Evolutionary conservation across 306 rosid genomes (phyloP).

Genomic region (Pueraria montana): DNA sequence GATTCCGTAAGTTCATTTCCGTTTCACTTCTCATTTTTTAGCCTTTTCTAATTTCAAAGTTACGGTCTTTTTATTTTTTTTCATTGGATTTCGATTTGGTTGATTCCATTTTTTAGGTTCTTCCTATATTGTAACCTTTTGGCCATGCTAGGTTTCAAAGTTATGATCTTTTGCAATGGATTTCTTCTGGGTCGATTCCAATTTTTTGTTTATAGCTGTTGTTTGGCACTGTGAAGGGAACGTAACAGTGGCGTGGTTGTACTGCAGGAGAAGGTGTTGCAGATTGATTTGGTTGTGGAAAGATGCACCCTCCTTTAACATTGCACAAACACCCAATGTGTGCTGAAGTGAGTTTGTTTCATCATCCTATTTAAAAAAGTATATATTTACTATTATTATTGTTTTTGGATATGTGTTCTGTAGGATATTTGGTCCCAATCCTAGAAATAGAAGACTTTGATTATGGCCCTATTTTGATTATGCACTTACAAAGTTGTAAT

Average conservation of each 20-base stretch:
- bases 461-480: not conserved
- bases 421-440: conserved; percentile 29
- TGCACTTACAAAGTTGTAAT: not conserved
- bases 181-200: conserved; percentile 22
- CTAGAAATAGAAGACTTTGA: not conserved
- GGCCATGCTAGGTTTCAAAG: conserved; percentile 3
- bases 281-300: conserved; percentile 47
- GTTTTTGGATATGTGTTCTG: not conserved
- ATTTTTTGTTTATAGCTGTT: not conserved
- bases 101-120: not conserved
- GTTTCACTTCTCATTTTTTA: not conserved
- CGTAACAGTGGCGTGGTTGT: conserved; percentile 7
- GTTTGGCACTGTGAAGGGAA: not conserved
- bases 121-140: not conserved
- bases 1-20: not conserved
- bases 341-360: conserved; percentile 75
- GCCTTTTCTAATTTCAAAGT: not conserved
- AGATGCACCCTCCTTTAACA: conserved; percentile 95
- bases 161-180: conserved; percentile 11
- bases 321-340: conserved; percentile 97
- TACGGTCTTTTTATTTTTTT: not conserved
- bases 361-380: not conserved
- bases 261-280: conserved; percentile 46
- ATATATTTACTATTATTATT: conserved; percentile 14
- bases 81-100: conserved; percentile 12